These are phyloP conservation scores for Aspergillus ochraceoroseus DNA, from an alignment of 2,329 filamentous ascomycete genomes.

Conservation along the genomic window DNA sequence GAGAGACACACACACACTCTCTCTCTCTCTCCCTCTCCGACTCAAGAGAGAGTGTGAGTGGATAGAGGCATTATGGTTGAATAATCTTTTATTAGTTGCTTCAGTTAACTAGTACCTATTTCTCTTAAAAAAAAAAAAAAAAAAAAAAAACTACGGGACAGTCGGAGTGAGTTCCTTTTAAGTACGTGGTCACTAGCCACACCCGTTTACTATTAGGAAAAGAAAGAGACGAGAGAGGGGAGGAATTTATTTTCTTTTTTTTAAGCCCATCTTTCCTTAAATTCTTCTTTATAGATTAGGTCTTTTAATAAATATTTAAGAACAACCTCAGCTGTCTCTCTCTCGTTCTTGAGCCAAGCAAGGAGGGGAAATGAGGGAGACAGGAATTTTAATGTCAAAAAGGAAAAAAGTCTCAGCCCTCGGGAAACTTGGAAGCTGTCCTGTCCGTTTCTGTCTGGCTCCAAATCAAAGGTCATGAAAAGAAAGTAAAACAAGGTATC, in stretches of 20 bases:
- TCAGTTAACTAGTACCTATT: conserved; percentile 10
- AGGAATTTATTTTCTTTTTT: conserved; percentile 3
- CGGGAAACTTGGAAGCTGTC: background rate
- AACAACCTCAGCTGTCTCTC: too few relatives aligned
- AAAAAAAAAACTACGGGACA: too few relatives aligned
- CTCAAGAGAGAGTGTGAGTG: too few relatives aligned
- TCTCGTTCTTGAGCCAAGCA: conserved; percentile 3
- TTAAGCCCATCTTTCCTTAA: background rate
- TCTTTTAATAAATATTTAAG: too few relatives aligned
- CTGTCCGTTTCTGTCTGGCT: conserved; percentile 3
- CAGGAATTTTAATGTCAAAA: conserved; percentile 8
- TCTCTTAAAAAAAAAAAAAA: too few relatives aligned
- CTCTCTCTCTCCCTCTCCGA: too few relatives aligned
- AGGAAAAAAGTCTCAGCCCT: conserved; percentile 8
- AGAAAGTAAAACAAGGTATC: too few relatives aligned
- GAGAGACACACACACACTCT: too few relatives aligned
- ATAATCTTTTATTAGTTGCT: conserved; percentile 15
- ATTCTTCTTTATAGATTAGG: too few relatives aligned
- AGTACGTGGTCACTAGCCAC: conserved; percentile 17
- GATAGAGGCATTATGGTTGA: conserved; percentile 11
- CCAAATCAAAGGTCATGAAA: too few relatives aligned
- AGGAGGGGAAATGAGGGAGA: conserved; percentile 11
- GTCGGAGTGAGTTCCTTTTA: conserved; percentile 1
- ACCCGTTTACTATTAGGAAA: too few relatives aligned
- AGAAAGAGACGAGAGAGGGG: too few relatives aligned